phyloP scores from a whole-genome alignment of 176 grass and related monocot species.

The Oryza meridionalis region DNA sequence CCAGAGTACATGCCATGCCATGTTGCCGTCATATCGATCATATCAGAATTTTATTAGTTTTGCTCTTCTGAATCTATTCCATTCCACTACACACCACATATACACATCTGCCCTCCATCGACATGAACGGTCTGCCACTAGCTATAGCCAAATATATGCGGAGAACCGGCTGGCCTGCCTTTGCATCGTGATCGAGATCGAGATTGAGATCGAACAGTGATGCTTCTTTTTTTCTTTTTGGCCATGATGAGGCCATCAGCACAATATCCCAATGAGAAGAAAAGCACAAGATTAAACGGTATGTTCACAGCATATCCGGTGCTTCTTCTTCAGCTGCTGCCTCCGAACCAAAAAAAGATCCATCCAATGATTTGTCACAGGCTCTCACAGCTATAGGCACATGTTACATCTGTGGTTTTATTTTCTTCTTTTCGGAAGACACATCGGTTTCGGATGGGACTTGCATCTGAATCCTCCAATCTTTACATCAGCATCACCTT shows the following conservation, averaged over 20 bases:
- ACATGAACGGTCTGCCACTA: background rate
- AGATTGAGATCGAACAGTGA: background rate
- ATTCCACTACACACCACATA: background rate
- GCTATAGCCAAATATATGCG: background rate
- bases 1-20: background rate
- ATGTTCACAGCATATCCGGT: slow-evolving; percentile 35
- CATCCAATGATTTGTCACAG: background rate
- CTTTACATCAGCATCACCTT: background rate
- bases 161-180: background rate
- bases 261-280: background rate
- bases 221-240: background rate
- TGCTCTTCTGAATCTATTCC: background rate
- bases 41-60: background rate
- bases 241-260: background rate
- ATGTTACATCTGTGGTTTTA: background rate
- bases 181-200: background rate
- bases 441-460: background rate
- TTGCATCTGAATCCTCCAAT: slow-evolving; percentile 8
- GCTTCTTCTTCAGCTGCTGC: background rate
- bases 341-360: background rate
- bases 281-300: background rate
- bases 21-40: background rate
- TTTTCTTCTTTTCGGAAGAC: background rate
- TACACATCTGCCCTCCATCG: background rate
- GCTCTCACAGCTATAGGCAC: no score